A percentile compares a stretch with the other conserved stretches of the same genome.
phyloP scores from a whole-genome alignment of 2,329 filamentous ascomycete genomes.

The Aspergillus jensenii region DNA sequence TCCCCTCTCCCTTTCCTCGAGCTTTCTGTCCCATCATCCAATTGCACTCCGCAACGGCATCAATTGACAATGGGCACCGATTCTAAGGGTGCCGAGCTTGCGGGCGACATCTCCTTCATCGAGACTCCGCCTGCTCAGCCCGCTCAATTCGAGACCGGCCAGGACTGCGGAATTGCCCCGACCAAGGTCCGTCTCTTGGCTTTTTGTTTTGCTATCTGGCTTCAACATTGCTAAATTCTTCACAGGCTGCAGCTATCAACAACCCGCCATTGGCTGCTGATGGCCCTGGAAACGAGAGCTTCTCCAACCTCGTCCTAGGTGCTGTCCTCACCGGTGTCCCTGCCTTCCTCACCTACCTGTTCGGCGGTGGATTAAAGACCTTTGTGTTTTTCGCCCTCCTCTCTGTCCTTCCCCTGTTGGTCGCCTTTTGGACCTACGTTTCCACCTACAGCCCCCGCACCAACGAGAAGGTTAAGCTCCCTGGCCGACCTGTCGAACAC shows the following conservation, averaged over 20 bases:
- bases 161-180: slow-evolving; percentile 61
- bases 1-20: not conserved
- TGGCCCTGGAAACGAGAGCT: slow-evolving; percentile 76
- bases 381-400: slow-evolving; percentile 82
- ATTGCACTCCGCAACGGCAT: not conserved
- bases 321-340: slow-evolving; percentile 70
- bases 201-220: slow-evolving; percentile 58
- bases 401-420: slow-evolving; percentile 74
- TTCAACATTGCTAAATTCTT: not conserved
- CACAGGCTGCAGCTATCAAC: slow-evolving; percentile 66
- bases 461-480: slow-evolving; percentile 86
- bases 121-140: slow-evolving; percentile 56
- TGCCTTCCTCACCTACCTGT: slow-evolving; percentile 75
- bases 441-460: slow-evolving; percentile 82
- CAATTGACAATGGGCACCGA: not conserved
- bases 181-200: slow-evolving; percentile 52
- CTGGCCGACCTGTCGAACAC: slow-evolving; percentile 83
- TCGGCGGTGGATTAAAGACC: slow-evolving; percentile 84
- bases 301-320: slow-evolving; percentile 79
- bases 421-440: slow-evolving; percentile 75
- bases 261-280: slow-evolving; percentile 94
- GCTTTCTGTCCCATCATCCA: not conserved
- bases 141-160: slow-evolving; percentile 50
- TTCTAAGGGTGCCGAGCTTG: slow-evolving; percentile 41
- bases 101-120: slow-evolving; percentile 53